phyloP scores from a whole-genome alignment of 352 stramenopile genomes.

The Globisporangium orthogonon region DNA sequence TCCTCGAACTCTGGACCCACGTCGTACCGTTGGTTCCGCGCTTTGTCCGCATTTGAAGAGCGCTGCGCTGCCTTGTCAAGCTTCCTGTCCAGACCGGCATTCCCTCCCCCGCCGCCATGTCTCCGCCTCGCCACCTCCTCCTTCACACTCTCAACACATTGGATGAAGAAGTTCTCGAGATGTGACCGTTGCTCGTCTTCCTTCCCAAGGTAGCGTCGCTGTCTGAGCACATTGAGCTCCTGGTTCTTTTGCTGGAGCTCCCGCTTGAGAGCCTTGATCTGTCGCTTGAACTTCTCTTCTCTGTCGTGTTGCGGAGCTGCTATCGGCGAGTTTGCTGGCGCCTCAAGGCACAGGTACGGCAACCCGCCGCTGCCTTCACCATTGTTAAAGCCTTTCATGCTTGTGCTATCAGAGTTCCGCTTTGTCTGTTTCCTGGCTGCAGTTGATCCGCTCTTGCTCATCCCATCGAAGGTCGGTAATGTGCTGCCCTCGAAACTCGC shows the following conservation, averaged over 20 bases:
- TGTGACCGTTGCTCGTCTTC: conserved; percentile 33
- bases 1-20: conserved; percentile 50
- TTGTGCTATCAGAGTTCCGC: conserved; percentile 7
- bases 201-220: conserved; percentile 27
- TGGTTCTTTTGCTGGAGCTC: conserved; percentile 62
- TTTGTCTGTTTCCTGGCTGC: conserved; percentile 13
- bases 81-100: conserved; percentile 11
- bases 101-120: conserved; percentile 12
- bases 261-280: conserved; percentile 58
- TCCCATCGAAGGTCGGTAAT: conserved; percentile 34
- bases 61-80: conserved; percentile 11
- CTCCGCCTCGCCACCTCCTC: conserved; percentile 53
- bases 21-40: conserved; percentile 26
- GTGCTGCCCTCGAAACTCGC: conserved; percentile 16
- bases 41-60: conserved; percentile 18
- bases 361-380: conserved; percentile 3
- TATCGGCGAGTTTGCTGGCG: conserved; percentile 7
- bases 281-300: conserved; percentile 63
- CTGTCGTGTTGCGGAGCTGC: conserved; percentile 34
- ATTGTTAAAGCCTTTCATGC: background rate
- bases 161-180: conserved; percentile 72
- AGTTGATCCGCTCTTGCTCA: conserved; percentile 11
- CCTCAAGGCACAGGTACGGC: conserved; percentile 31
- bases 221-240: conserved; percentile 32
- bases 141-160: conserved; percentile 82